Evolutionary conservation across 139 green algal genomes (phyloP), one percentile per base, ranked within the genome.

Genomic region (Spirogloea muscicola): DNA sequence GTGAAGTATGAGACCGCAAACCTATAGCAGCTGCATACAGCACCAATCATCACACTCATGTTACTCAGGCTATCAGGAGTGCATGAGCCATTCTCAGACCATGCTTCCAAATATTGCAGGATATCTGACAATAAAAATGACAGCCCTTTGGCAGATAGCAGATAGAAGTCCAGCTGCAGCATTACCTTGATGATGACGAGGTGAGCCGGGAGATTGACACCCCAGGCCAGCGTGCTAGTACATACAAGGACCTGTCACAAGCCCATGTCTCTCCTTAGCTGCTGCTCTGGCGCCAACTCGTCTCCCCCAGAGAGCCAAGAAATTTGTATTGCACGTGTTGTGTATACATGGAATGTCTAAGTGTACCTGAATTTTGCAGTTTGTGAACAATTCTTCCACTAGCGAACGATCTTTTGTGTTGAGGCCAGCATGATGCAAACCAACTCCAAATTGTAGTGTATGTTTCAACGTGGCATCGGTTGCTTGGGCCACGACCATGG

Each of bases 341-440:
- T n/a, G n/a, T n/a, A n/a, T n/a, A n/a, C n/a, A n/a, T n/a, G n/a
- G n/a, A n/a, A n/a, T n/a, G n/a, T 72, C 62, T 5, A 25, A 74
- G 40, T 36, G 6, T 55, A 92, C 89, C 87, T 96, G 93, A 27
- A 97, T 96, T 74, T 95, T 95, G 58, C 89, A 76, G 37, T 86
- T 86, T 34, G 91, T 87, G 64, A 93, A 98, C 31, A 98, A 88
- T 37, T 74, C 18, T 85, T 97, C 94, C 34, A 95, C 89, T 4
- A 93, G 63, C 5, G 77, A 76, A 0, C 93, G 79, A 86, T 98
- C 94, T 13, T 57, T 33, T 38, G 96, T 87, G 2, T 57, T 77
- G 27, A 98, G 86, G 0, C 94, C 94, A 1, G 94, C 94, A 71
- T 98, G 94, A 76, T 97, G 94, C 82, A 98, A 82, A 4, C 94